These are phyloP conservation scores for Boehmeria nivea DNA, from an alignment of 306 rosid genomes.

Conservation along the genomic window DNA sequence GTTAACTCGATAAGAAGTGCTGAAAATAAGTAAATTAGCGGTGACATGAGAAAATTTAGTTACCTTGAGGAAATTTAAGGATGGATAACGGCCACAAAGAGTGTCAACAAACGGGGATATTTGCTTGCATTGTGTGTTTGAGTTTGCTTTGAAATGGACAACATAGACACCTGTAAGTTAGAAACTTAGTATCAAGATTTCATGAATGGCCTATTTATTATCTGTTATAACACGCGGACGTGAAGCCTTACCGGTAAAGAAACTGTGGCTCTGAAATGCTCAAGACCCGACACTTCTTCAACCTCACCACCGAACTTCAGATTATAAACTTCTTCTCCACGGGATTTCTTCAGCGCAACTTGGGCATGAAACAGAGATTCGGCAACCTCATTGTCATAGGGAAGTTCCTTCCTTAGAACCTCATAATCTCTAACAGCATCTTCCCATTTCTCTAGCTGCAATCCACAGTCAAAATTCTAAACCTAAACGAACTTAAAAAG, in stretches of 20 bases:
- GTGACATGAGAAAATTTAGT: not conserved
- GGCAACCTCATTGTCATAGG: conserved; percentile 75
- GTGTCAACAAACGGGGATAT: conserved; percentile 64
- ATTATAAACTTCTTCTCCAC: conserved; percentile 77
- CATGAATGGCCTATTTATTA: not conserved
- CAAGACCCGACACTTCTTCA: conserved; percentile 72
- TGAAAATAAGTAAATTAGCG: not conserved
- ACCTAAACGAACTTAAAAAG: not conserved
- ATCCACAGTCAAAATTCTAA: conserved; percentile 11
- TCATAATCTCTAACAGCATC: conserved; percentile 80
- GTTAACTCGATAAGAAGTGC: no score
- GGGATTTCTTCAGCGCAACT: conserved; percentile 83
- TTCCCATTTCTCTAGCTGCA: conserved; percentile 87
- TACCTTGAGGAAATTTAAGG: conserved; percentile 85
- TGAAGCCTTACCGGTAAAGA: conserved; percentile 54
- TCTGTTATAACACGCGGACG: not conserved
- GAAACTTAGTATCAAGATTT: not conserved
- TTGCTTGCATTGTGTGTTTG: conserved; percentile 66
- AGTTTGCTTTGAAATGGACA: conserved; percentile 73
- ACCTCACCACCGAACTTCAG: conserved; percentile 90
- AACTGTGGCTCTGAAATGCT: conserved; percentile 73
- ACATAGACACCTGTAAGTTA: conserved; percentile 60
- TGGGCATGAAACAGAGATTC: conserved; percentile 81
- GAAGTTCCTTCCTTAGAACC: conserved; percentile 64
- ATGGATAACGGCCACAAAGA: conserved; percentile 78